phyloP scores from a whole-genome alignment of 2,329 filamentous ascomycete genomes.

The Arthrocladium fulminans region DNA sequence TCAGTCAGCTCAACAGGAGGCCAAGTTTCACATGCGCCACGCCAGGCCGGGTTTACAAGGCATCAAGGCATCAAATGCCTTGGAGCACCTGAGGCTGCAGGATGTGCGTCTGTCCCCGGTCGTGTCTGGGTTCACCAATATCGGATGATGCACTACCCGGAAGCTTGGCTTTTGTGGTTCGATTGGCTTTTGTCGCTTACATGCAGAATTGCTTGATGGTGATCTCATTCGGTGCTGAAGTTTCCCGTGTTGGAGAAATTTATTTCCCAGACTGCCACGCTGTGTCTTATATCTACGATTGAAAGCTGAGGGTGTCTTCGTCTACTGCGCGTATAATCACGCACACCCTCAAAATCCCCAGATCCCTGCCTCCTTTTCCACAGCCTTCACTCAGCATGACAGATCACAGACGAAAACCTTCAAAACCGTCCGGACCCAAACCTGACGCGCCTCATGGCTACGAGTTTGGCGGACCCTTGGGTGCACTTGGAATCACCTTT shows the following conservation, averaged over 20 bases:
- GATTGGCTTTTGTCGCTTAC: not conserved
- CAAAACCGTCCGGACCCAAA: constrained; percentile 1
- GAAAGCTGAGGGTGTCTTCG: too few species aligned
- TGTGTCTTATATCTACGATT: too few species aligned
- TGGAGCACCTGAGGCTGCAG: not conserved
- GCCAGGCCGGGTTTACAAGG: not conserved
- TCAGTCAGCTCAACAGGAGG: not conserved
- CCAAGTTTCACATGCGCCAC: not conserved
- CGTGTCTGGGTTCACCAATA: not conserved
- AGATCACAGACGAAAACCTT: constrained; percentile 9
- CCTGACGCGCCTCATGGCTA: constrained; percentile 34
- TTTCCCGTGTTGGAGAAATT: too few species aligned
- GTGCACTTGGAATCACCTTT: constrained; percentile 68
- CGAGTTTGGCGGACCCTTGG: constrained; percentile 47
- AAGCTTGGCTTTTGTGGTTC: not conserved
- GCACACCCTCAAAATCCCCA: constrained; percentile 8
- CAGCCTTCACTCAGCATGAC: not conserved
- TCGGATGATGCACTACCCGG: not conserved
- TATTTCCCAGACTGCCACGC: too few species aligned
- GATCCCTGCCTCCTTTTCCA: constrained; percentile 10
- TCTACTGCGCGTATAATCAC: too few species aligned
- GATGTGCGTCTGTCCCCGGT: too few species aligned
- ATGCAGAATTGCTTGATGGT: not conserved
- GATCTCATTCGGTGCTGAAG: not conserved
- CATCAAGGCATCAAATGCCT: not conserved